phyloP scores from a whole-genome alignment of 2,329 filamentous ascomycete species.

The Zarea fungicola region DNA sequence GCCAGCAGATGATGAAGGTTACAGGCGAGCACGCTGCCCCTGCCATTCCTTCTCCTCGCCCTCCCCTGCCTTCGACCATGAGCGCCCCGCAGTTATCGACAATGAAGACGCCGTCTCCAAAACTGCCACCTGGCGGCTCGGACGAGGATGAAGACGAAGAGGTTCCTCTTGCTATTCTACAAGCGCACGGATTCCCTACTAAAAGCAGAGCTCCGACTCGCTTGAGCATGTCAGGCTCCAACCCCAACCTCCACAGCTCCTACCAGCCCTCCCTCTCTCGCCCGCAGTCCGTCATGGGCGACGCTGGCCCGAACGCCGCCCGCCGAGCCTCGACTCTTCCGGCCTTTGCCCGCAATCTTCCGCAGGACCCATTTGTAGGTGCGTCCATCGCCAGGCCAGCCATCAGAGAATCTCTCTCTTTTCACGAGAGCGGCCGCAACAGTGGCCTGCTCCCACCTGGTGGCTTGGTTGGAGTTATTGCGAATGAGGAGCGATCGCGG shows the following conservation, averaged over 20 bases:
- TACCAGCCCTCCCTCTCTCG: conserved; percentile 48
- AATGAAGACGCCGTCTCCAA: conserved; percentile 32
- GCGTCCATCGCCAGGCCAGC: conserved; percentile 68
- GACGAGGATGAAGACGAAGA: conserved; percentile 90
- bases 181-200: conserved; percentile 82
- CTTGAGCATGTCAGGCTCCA: conserved; percentile 60
- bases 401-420: conserved; percentile 68
- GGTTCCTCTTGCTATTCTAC: conserved; percentile 77
- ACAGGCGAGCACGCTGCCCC: conserved; percentile 61
- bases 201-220: conserved; percentile 70
- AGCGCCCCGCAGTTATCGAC: conserved; percentile 57
- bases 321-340: conserved; percentile 52
- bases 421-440: conserved; percentile 51
- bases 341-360: conserved; percentile 75
- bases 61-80: conserved; percentile 50
- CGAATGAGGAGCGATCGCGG: conserved; percentile 72
- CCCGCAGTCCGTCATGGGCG: conserved; percentile 46
- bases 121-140: conserved; percentile 58
- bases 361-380: conserved; percentile 79
- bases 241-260: conserved; percentile 59
- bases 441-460: conserved; percentile 53
- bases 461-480: conserved; percentile 83
- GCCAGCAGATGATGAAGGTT: conserved; percentile 95
- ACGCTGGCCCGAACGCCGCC: conserved; percentile 29
- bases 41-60: conserved; percentile 37